A percentile compares a stretch with the other conserved stretches of the same genome.
phyloP scores from a whole-genome alignment of 768 basidiomycete genomes.

The Pleurotus salmoneostramineus region DNA sequence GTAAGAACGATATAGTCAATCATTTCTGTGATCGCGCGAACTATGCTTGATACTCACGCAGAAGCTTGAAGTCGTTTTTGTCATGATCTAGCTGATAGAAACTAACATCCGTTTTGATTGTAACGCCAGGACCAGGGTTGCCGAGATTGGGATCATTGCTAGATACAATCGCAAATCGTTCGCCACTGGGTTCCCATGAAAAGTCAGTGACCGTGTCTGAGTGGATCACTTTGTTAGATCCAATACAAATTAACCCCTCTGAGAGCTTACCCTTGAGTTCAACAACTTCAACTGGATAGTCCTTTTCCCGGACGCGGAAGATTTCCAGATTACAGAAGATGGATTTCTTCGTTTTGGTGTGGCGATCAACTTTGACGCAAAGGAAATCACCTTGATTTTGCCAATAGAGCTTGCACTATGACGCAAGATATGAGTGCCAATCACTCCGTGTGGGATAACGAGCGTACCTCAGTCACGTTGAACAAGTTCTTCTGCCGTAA shows the following conservation, averaged over 20 bases:
- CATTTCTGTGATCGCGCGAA: constrained; percentile 9
- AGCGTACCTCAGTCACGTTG: constrained; percentile 90
- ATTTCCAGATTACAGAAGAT: constrained; percentile 98
- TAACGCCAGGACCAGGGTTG: constrained; percentile 84
- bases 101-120: constrained; percentile 94
- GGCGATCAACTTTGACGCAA: constrained; percentile 98
- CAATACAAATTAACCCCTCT: background rate
- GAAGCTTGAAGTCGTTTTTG: constrained; percentile 92
- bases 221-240: background rate
- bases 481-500: constrained; percentile 95
- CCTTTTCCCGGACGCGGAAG: constrained; percentile 95
- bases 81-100: constrained; percentile 92
- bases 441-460: constrained; percentile 1
- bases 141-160: constrained; percentile 92
- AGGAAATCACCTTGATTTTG: constrained; percentile 98
- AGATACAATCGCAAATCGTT: constrained; percentile 93
- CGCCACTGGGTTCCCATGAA: constrained; percentile 98
- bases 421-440: constrained; percentile 8
- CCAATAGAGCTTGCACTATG: constrained; percentile 95
- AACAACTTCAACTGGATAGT: constrained; percentile 95
- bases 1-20: constrained; percentile 9
- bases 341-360: constrained; percentile 98
- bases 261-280: constrained; percentile 80
- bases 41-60: constrained; percentile 50
- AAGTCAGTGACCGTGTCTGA: constrained; percentile 92